phyloP scores from a whole-genome alignment of 345 rosid genomes.

The Corchorus olitorius region DNA sequence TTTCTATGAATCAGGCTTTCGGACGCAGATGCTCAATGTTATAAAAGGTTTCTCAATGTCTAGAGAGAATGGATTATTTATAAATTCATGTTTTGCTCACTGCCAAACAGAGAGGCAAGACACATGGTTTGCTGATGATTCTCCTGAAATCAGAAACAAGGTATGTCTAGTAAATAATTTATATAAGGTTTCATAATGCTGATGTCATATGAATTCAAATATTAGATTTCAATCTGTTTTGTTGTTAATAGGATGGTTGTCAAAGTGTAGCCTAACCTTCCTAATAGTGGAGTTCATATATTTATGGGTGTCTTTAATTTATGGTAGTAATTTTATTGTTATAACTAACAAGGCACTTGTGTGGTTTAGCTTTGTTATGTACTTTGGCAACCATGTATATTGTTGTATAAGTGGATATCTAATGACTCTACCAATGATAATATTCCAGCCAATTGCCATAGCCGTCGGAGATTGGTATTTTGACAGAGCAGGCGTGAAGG shows the following conservation, averaged over 20 bases:
- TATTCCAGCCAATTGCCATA: conserved; percentile 72
- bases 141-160: conserved; percentile 76
- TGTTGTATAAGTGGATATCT: neutral
- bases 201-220: neutral
- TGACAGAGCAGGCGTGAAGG: conserved; percentile 60
- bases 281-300: neutral
- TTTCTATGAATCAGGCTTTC: conserved; percentile 55
- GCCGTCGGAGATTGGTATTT: conserved; percentile 98
- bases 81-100: conserved; percentile 95
- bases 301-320: neutral
- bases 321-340: neutral
- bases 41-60: conserved; percentile 67
- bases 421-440: conserved; percentile 1
- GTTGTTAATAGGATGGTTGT: neutral
- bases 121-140: conserved; percentile 88
- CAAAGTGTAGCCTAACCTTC: neutral
- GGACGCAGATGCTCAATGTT: conserved; percentile 76
- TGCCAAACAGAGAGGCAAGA: conserved; percentile 97
- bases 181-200: neutral
- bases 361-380: neutral
- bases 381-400: too few relatives aligned
- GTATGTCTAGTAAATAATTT: conserved; percentile 36
- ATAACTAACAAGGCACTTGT: neutral
- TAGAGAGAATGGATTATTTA: conserved; percentile 72
- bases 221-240: neutral